Conservation (phyloP, 805 yeast genomes). For the Nakazawaea ernobii region DNA sequence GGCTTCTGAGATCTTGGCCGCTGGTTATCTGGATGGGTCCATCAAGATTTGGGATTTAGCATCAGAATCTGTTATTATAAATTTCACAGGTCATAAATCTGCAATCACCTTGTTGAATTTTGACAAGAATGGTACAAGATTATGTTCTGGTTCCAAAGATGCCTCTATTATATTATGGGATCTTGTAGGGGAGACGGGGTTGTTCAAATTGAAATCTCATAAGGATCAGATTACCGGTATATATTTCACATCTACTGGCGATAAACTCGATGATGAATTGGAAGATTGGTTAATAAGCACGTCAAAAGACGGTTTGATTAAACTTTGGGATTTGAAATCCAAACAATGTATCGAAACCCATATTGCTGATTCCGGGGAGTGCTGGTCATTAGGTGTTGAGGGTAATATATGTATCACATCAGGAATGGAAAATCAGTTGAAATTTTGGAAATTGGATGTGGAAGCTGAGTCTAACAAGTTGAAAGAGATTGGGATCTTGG, state of each 20-base stretch:
- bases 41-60: slow-evolving; percentile 89
- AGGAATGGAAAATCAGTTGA: slow-evolving; percentile 76
- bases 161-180: slow-evolving; percentile 90
- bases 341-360: slow-evolving; percentile 94
- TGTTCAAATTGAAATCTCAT: slow-evolving; percentile 83
- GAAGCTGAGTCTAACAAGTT: slow-evolving; percentile 44
- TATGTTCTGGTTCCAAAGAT: slow-evolving; percentile 84
- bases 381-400: slow-evolving; percentile 73
- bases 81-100: slow-evolving; percentile 87
- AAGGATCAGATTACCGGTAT: slow-evolving; percentile 83
- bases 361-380: slow-evolving; percentile 87
- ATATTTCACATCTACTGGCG: slow-evolving; percentile 34
- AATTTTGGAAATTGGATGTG: slow-evolving; percentile 74
- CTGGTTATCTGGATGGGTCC: slow-evolving; percentile 86
- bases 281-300: slow-evolving; percentile 72
- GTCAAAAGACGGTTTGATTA: slow-evolving; percentile 86
- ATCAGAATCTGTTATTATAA: slow-evolving; percentile 70
- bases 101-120: slow-evolving; percentile 66
- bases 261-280: slow-evolving; percentile 38
- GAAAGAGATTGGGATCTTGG: slow-evolving; percentile 57
- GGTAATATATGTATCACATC: slow-evolving; percentile 54
- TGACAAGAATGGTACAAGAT: slow-evolving; percentile 76
- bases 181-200: slow-evolving; percentile 84
- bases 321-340: slow-evolving; percentile 87
- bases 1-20: slow-evolving; percentile 68